phyloP scores from a whole-genome alignment of 164 flowering plant genomes.

The Buxus sempervirens region DNA sequence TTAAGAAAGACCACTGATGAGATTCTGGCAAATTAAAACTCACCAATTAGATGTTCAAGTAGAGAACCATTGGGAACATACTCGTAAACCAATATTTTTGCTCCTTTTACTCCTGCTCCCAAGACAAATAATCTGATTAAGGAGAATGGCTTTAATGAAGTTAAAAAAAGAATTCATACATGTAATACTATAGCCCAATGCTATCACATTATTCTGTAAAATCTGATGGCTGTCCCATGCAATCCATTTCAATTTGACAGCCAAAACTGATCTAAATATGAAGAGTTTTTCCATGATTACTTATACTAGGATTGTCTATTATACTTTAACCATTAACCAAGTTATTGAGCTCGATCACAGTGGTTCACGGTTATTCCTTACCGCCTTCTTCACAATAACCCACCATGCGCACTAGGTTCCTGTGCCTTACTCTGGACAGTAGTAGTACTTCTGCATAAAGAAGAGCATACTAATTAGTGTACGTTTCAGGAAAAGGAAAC shows the following conservation, averaged over 20 bases:
- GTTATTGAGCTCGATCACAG: too few species aligned
- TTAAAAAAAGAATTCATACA: background rate
- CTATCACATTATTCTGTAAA: too few species aligned
- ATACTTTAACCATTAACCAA: too few species aligned
- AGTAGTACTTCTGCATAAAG: slow-evolving; percentile 51
- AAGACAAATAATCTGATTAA: background rate
- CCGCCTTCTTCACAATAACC: slow-evolving; percentile 67
- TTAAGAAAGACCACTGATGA: too few species aligned
- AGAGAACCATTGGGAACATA: slow-evolving; percentile 64
- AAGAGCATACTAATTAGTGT: background rate
- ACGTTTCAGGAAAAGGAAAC: background rate
- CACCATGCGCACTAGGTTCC: slow-evolving; percentile 54
- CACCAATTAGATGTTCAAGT: slow-evolving; percentile 61
- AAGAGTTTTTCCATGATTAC: too few species aligned
- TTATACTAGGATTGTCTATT: too few species aligned
- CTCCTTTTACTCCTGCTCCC: slow-evolving; percentile 32
- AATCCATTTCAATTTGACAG: too few species aligned
- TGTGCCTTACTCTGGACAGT: slow-evolving; percentile 56
- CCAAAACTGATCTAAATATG: too few species aligned
- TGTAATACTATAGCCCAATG: too few species aligned
- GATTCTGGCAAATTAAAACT: slow-evolving; percentile 1
- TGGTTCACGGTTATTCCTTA: slow-evolving; percentile 7
- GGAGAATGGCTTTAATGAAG: too few species aligned
- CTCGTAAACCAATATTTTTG: slow-evolving; percentile 52
- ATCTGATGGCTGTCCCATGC: too few species aligned